These are phyloP conservation scores for Iodosphaeria phyllophila DNA, from an alignment of 2,329 filamentous ascomycete genomes.

Conservation along the genomic window DNA sequence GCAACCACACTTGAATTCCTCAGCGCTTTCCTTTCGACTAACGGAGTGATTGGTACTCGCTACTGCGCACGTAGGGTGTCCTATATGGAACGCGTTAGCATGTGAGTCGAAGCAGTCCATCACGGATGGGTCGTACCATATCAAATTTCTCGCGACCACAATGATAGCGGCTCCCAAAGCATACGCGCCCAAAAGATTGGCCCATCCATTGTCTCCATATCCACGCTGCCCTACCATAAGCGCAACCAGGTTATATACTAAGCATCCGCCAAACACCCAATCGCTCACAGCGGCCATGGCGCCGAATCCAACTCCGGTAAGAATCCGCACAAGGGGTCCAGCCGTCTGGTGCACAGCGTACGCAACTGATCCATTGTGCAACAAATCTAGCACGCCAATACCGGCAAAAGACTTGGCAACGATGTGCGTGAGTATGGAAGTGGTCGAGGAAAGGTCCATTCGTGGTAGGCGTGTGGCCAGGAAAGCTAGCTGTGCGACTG, in stretches of 20 bases:
- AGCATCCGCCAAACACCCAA: slow-evolving; percentile 39
- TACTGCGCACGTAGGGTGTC: too few species aligned
- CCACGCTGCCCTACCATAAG: slow-evolving; percentile 31
- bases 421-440: slow-evolving; percentile 35
- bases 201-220: slow-evolving; percentile 24
- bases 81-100: too few species aligned
- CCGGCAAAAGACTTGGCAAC: slow-evolving; percentile 41
- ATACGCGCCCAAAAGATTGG: slow-evolving; percentile 28
- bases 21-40: too few species aligned
- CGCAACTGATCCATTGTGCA: slow-evolving; percentile 38
- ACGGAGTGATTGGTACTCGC: too few species aligned
- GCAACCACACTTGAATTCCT: too few species aligned
- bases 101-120: too few species aligned
- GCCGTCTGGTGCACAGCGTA: slow-evolving; percentile 31
- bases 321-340: slow-evolving; percentile 24
- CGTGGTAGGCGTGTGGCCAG: slow-evolving; percentile 25
- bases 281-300: slow-evolving; percentile 28
- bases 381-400: slow-evolving; percentile 37
- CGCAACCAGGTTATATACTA: slow-evolving; percentile 38
- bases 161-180: slow-evolving; percentile 31
- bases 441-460: slow-evolving; percentile 28
- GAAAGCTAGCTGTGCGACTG: slow-evolving; percentile 33
- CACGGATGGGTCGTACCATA: too few species aligned
- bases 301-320: slow-evolving; percentile 34
- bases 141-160: slow-evolving; percentile 29